phyloP scores from a whole-genome alignment of 176 grass and related monocot species.

The Poa annua region DNA sequence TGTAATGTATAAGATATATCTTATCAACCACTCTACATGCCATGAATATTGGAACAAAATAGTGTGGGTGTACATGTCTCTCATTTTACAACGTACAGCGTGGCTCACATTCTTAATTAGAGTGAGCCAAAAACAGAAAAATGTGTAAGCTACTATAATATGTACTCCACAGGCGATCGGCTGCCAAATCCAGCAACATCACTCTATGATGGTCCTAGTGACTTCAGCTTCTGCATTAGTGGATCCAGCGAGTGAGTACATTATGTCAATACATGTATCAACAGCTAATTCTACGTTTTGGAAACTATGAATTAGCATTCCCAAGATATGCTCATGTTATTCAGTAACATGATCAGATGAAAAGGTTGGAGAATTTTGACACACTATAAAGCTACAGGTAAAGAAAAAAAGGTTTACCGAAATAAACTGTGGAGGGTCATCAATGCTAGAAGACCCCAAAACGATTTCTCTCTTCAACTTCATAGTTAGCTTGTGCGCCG shows the following conservation, averaged over 20 bases:
- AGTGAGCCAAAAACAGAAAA: neutral
- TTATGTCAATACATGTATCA: neutral
- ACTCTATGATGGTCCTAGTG: slow-evolving; percentile 49
- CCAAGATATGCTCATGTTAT: neutral
- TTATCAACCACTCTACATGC: too few species aligned
- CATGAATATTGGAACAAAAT: neutral
- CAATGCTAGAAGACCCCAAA: slow-evolving; percentile 80
- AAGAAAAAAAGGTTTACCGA: slow-evolving; percentile 44
- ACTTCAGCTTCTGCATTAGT: slow-evolving; percentile 79
- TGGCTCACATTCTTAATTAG: neutral
- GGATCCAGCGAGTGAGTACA: slow-evolving; percentile 23
- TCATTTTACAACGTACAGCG: slow-evolving; percentile 20
- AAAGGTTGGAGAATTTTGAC: neutral
- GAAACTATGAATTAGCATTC: neutral
- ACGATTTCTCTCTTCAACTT: slow-evolving; percentile 89
- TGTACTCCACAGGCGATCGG: neutral
- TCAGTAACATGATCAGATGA: neutral
- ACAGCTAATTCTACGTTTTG: neutral
- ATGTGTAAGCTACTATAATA: neutral
- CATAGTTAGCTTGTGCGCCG: slow-evolving; percentile 76
- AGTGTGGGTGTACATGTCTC: slow-evolving; percentile 1
- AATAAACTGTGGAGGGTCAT: slow-evolving; percentile 82
- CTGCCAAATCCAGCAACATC: neutral
- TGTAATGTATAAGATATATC: too few species aligned
- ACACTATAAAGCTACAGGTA: neutral